Evolutionary conservation across 768 basidiomycete genomes (phyloP), one percentile per base, ranked within the genome.

Genomic region (Termitomyces sp.): DNA sequence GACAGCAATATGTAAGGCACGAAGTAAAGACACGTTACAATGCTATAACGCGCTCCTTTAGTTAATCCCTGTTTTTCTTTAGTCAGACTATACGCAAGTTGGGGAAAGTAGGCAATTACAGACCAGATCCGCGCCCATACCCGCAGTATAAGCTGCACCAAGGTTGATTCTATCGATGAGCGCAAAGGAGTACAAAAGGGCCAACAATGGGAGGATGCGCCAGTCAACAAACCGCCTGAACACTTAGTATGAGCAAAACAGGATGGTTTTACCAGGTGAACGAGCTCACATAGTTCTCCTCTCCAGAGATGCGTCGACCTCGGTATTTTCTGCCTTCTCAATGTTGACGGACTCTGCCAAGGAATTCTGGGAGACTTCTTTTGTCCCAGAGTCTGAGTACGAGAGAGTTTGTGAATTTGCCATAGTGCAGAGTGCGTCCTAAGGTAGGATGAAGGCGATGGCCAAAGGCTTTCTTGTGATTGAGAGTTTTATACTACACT

Each of bases 81-180:
- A 45, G 58, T 58, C 50, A 62, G 55, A 56, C 36, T 60, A 39
- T 24, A 55, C 63, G 46, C 58, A 38, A 49, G 60, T 33, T 22
- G 35, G 15, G 24, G 32, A 12, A 36, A 24, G 33, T 22, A 35
- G 22, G 20, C 46, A 50, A 55, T 50, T 5, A 22, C 63, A 49
- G 57, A 77, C 78, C 62, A 79, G 65, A 55, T 76, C 78, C 24
- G 62, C 65, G 18, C 76, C 78, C 79, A 81, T 79, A 42, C 78
- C 79, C 16, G 78, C 78, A 18, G 76, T 78, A 48, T 73, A 74
- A 20, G 79, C 79, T 28, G 75, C 74, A 22, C 76, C 79, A 51
- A 79, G 69, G 64, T 79, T 80, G 58, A 76, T 75, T 65, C 79
- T 71, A 65, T 80, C 80, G 60, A 81, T 77, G 40, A 81, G 62